phyloP scores from a whole-genome alignment of 352 stramenopile genomes.

The Pelagophyceae sp. region DNA sequence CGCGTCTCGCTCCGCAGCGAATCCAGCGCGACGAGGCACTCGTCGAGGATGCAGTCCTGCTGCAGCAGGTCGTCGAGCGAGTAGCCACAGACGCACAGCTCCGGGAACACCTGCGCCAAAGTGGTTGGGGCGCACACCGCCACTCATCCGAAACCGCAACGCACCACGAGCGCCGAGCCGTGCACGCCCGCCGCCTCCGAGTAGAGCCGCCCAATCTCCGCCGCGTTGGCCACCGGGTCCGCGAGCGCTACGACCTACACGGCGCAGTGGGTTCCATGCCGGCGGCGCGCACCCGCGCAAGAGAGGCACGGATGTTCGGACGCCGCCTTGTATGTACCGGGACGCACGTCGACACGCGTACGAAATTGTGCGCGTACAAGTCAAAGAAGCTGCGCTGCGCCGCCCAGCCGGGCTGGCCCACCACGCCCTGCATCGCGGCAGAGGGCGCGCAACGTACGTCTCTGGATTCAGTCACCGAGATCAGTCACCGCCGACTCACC shows the following conservation, averaged over 20 bases:
- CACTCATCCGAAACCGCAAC: background rate
- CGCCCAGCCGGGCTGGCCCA: background rate
- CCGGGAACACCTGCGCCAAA: slow-evolving; percentile 5
- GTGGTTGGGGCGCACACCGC: background rate
- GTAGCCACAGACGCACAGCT: slow-evolving; percentile 17
- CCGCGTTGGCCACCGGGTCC: slow-evolving; percentile 1
- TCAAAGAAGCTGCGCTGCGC: slow-evolving; percentile 11
- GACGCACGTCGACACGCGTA: slow-evolving; percentile 1
- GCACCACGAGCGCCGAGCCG: background rate
- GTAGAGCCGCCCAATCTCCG: slow-evolving; percentile 1
- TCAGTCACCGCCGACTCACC: too few species aligned
- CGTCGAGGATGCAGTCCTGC: slow-evolving; percentile 8
- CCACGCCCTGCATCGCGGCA: too few species aligned
- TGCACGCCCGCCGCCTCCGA: background rate
- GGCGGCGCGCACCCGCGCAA: too few species aligned
- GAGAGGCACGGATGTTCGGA: too few species aligned
- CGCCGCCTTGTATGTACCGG: too few species aligned
- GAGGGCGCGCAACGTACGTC: too few species aligned
- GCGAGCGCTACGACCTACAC: background rate
- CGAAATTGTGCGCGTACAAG: slow-evolving; percentile 3
- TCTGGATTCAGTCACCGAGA: too few species aligned
- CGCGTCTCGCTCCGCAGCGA: background rate
- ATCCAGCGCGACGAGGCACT: background rate
- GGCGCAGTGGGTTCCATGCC: too few species aligned
- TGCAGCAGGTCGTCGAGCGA: slow-evolving; percentile 10